phyloP scores from a whole-genome alignment of 345 rosid species.

The Populus deltoides region DNA sequence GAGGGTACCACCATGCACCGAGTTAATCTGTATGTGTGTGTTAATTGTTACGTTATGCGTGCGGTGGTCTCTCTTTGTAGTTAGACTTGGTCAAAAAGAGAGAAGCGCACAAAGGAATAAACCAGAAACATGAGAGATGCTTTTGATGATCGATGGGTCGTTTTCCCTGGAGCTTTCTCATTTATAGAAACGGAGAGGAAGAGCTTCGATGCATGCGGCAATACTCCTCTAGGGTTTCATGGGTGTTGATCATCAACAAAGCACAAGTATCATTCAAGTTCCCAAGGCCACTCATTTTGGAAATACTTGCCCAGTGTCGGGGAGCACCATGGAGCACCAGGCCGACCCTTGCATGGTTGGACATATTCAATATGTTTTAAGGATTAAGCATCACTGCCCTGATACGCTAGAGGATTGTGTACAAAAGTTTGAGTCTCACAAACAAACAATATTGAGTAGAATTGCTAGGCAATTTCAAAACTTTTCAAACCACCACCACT shows the following conservation, averaged over 20 bases:
- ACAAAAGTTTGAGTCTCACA: not conserved
- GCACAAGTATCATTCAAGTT: not conserved
- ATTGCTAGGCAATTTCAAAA: not conserved
- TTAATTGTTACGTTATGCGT: not conserved
- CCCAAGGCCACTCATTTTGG: not conserved
- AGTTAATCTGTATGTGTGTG: not conserved
- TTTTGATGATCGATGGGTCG: conserved; percentile 43
- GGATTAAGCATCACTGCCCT: not conserved
- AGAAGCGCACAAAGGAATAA: conserved; percentile 18
- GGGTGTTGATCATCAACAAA: not conserved
- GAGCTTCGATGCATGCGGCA: not conserved
- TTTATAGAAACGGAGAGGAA: not conserved
- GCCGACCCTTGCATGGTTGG: not conserved
- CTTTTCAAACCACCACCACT: too few relatives aligned
- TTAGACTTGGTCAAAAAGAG: conserved; percentile 38
- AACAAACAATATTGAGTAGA: too few relatives aligned
- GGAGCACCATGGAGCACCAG: not conserved
- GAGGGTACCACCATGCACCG: not conserved
- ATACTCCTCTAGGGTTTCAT: not conserved
- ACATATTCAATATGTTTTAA: not conserved
- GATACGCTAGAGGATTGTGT: not conserved
- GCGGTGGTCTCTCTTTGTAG: not conserved
- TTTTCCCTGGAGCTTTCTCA: conserved; percentile 19
- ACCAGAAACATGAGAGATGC: conserved; percentile 17
- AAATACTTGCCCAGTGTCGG: not conserved